Base-by-base conservation (phyloP, 2,329 filamentous ascomycete genomes). In the Fusarium camptoceras region DNA sequence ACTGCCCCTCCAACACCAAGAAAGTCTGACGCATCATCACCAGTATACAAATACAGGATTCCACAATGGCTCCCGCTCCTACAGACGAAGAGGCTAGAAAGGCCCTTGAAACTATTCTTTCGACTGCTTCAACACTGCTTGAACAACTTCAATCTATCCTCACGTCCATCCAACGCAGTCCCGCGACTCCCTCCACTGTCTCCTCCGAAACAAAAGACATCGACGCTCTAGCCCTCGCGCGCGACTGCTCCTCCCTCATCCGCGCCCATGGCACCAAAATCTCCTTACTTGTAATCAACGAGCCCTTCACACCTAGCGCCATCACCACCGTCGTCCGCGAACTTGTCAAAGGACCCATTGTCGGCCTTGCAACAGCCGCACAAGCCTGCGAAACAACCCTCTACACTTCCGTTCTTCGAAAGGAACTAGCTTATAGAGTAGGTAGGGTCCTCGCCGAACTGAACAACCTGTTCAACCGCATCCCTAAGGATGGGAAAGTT, bases 191-290 rank as follows among this genome's bases (percentile, higher is more conserved):
- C 20, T 30, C 68, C 5, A 18, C 65, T 18, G 28, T 67, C 5
- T 30, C 64, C 9, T 12, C 70, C 28, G 49, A 65, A 37, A 53
- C 65, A n/a, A 47, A 76, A 16, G 64, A 78, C n/a, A 69, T 88
- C 76, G 80, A 91, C 68, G 84, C 89, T 12, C 86, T 97, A 25
- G 82, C 88, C 16, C 85, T 95, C 61, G 88, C 94, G 34, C 87
- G 88, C 73, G 91, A 94, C 74, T 87, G 92, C 1, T 88, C 93
- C 1, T 87, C 86, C 27, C 85, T 97, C 8, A 88, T 97, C 63
- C 90, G 89, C 77, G 93, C 94, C 0, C 94, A 98, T 77, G 88
- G 91, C 3, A 97, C 94, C 8, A 97, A 97, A 68, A 85, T 98
- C 27, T 95, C 93, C 0, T 89, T 98, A 1, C 87, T 98, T 15